phyloP scores from a whole-genome alignment of 2,329 filamentous ascomycete genomes.

The Coniochaeta sp. region DNA sequence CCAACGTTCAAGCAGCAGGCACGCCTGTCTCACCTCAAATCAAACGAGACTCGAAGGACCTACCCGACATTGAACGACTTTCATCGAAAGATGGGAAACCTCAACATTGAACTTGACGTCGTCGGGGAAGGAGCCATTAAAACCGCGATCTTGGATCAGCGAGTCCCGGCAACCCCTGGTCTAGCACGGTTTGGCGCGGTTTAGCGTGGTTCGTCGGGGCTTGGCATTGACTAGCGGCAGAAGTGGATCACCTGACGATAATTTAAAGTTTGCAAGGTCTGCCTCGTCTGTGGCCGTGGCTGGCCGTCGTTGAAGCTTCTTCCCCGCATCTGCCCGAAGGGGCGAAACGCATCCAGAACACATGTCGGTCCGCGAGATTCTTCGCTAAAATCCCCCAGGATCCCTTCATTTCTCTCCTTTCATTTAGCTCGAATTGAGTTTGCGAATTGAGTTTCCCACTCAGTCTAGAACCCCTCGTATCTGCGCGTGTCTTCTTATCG shows the following conservation, averaged over 20 bases:
- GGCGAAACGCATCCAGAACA: neutral
- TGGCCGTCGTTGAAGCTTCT: neutral
- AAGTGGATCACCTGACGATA: neutral
- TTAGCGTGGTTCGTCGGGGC: too few relatives aligned
- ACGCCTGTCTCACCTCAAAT: too few relatives aligned
- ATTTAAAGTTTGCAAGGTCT: neutral
- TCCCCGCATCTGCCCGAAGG: conserved; percentile 3
- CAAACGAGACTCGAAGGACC: too few relatives aligned
- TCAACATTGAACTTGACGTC: too few relatives aligned
- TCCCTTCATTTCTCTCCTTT: neutral
- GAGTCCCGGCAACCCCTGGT: too few relatives aligned
- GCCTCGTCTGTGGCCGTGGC: too few relatives aligned
- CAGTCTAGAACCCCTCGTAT: neutral
- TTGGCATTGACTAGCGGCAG: neutral
- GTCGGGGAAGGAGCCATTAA: too few relatives aligned
- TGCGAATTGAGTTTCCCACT: neutral
- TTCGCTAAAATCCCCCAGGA: conserved; percentile 4
- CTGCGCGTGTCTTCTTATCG: neutral
- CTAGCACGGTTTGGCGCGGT: too few relatives aligned
- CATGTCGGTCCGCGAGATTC: neutral
- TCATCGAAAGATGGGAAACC: too few relatives aligned
- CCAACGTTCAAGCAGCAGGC: too few relatives aligned
- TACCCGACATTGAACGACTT: too few relatives aligned
- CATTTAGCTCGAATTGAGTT: neutral
- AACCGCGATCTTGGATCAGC: too few relatives aligned